Percentiles rank a stretch among this genome's conserved stretches.
Evolutionary conservation across 1,284 basidiomycete species (phyloP).

Genomic region (Termitomyces sp.): DNA sequence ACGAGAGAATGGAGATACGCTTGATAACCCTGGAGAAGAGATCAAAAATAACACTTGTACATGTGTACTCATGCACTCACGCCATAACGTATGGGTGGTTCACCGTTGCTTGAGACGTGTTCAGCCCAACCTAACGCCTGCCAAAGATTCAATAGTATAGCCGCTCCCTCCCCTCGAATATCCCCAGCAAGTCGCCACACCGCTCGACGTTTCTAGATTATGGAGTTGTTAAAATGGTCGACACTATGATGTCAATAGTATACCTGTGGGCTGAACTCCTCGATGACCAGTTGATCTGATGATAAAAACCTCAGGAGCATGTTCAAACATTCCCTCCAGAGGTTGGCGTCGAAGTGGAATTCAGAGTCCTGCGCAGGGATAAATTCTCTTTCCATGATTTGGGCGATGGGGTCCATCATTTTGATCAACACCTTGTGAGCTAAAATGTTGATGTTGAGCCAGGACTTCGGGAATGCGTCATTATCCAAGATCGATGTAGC

Average conservation of each 20-base stretch:
- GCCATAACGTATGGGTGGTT: constrained; percentile 51
- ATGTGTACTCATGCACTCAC: constrained; percentile 36
- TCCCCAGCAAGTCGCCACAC: constrained; percentile 96
- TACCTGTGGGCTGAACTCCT: constrained; percentile 90
- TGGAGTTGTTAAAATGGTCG: constrained; percentile 16
- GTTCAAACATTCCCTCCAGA: constrained; percentile 83
- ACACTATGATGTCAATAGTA: constrained; percentile 12
- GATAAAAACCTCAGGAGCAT: constrained; percentile 84
- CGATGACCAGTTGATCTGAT: constrained; percentile 89
- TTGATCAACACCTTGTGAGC: constrained; percentile 87
- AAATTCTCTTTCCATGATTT: constrained; percentile 76
- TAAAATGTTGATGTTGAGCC: constrained; percentile 91
- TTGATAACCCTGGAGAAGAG: constrained; percentile 66
- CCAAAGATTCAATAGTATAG: constrained; percentile 84
- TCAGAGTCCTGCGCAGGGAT: constrained; percentile 67
- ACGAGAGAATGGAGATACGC: constrained; percentile 81
- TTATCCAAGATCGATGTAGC: constrained; percentile 80
- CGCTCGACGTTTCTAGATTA: constrained; percentile 78
- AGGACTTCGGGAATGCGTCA: constrained; percentile 86
- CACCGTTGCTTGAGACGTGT: constrained; percentile 42
- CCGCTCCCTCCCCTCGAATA: constrained; percentile 87
- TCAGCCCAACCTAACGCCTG: constrained; percentile 80
- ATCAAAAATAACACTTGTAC: constrained; percentile 5
- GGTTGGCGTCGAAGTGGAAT: constrained; percentile 65
- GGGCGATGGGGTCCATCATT: constrained; percentile 80